phyloP scores from a whole-genome alignment of 331 rosid genomes.

The Quercus tomentella region DNA sequence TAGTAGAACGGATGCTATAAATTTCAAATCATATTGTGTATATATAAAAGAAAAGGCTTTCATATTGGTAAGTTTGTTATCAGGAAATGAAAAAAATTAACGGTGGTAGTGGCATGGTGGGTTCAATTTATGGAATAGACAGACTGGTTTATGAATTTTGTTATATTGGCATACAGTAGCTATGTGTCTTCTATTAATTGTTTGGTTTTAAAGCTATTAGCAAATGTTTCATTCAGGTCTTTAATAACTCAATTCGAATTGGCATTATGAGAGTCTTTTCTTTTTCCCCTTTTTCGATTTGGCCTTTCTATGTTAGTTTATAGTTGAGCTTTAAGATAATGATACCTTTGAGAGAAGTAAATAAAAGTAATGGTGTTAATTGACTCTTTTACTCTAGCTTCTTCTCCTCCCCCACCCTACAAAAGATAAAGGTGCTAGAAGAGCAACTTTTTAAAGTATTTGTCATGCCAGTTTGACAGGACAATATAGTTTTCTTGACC shows the following conservation, averaged over 20 bases:
- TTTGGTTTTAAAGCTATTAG: neutral
- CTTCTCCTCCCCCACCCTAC: too few relatives aligned
- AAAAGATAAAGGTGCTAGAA: neutral
- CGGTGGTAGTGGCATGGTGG: neutral
- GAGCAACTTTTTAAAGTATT: neutral
- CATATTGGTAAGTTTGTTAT: neutral
- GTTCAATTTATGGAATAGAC: too few relatives aligned
- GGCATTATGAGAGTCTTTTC: slow-evolving; percentile 11
- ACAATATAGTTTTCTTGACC: neutral
- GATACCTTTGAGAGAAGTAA: neutral
- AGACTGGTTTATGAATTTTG: too few relatives aligned
- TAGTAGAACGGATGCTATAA: too few relatives aligned
- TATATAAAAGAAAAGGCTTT: too few relatives aligned
- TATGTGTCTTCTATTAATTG: neutral
- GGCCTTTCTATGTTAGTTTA: neutral
- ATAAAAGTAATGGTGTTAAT: neutral
- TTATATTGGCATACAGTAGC: too few relatives aligned
- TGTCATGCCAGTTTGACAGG: neutral
- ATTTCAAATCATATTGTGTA: too few relatives aligned
- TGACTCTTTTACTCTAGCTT: neutral
- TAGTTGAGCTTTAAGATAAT: neutral
- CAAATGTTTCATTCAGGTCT: neutral
- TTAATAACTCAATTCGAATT: neutral
- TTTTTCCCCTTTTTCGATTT: neutral
- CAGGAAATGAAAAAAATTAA: neutral